These are phyloP conservation scores for Lentithecium fluviatile DNA, from an alignment of 495 filamentous ascomycete genomes.

Conservation along the genomic window DNA sequence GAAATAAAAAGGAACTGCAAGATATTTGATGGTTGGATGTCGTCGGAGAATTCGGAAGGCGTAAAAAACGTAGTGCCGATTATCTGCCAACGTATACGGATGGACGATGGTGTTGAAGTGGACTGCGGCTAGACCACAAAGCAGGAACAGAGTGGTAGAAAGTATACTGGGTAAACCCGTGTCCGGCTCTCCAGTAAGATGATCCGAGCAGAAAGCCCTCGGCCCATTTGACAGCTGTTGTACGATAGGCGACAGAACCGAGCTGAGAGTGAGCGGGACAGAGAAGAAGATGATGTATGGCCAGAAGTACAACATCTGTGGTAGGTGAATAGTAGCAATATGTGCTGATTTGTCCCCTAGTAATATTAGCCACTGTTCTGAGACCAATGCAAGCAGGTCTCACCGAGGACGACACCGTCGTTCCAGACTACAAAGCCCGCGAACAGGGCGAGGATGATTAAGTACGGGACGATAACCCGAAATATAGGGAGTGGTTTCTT, in stretches of 20 bases:
- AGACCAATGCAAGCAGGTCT: constrained; percentile 7
- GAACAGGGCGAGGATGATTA: constrained; percentile 67
- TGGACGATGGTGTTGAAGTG: constrained; percentile 90
- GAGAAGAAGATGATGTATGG: constrained; percentile 88
- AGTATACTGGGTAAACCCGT: constrained; percentile 42
- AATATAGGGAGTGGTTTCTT: constrained; percentile 53
- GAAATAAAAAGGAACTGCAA: constrained; percentile 63
- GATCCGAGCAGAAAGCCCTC: constrained; percentile 17
- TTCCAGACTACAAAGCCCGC: constrained; percentile 79
- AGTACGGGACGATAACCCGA: constrained; percentile 60
- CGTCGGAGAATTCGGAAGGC: constrained; percentile 76
- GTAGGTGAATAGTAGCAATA: constrained; percentile 78
- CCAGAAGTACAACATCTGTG: constrained; percentile 95
- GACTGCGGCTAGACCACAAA: constrained; percentile 57
- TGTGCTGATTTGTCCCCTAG: constrained; percentile 91
- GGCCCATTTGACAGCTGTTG: constrained; percentile 15
- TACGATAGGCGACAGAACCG: constrained; percentile 38
- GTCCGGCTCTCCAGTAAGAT: constrained; percentile 39
- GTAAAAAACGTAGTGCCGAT: constrained; percentile 96
- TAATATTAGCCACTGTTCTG: constrained; percentile 25
- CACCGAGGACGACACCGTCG: constrained; percentile 85
- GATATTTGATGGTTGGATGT: constrained; percentile 64
- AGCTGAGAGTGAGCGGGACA: constrained; percentile 66
- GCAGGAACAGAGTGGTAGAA: constrained; percentile 45
- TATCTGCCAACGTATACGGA: constrained; percentile 94